phyloP scores from a whole-genome alignment of 2,329 filamentous ascomycete species.

The Diaporthe citriasiana region DNA sequence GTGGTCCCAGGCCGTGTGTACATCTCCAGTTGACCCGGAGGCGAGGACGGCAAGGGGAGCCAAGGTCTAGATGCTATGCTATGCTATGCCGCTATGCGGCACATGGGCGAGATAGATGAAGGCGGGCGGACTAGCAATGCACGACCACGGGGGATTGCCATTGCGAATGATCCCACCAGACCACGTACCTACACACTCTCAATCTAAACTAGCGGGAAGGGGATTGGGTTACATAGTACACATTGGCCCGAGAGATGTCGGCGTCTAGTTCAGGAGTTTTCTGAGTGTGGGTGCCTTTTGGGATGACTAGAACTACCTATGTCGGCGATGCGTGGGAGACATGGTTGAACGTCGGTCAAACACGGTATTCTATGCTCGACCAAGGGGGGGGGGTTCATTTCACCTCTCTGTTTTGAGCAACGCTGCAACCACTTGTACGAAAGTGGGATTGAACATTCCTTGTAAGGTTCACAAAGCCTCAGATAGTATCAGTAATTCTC shows the following conservation, averaged over 20 bases:
- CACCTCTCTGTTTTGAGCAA: background rate
- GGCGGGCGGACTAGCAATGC: constrained; percentile 20
- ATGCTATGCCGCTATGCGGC: background rate
- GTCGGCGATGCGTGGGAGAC: background rate
- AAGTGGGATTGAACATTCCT: background rate
- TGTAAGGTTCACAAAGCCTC: background rate
- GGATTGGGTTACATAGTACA: background rate
- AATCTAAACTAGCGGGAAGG: background rate
- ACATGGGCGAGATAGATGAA: constrained; percentile 22
- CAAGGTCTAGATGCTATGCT: background rate
- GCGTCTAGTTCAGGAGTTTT: background rate
- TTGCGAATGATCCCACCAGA: background rate
- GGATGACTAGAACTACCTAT: background rate
- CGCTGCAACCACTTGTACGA: background rate
- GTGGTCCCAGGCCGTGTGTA: background rate
- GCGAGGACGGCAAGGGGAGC: constrained; percentile 3
- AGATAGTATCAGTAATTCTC: background rate
- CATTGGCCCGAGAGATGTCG: background rate
- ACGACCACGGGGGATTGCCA: constrained; percentile 11
- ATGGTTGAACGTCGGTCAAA: background rate
- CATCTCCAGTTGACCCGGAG: background rate
- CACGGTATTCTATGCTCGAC: background rate
- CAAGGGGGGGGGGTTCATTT: background rate
- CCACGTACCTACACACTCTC: background rate
- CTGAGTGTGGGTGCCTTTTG: background rate